A percentile compares a stretch with the other conserved stretches of the same genome.
phyloP scores from a whole-genome alignment of 108 stramenopile genomes.

The Asterionellopsis glacialis region DNA sequence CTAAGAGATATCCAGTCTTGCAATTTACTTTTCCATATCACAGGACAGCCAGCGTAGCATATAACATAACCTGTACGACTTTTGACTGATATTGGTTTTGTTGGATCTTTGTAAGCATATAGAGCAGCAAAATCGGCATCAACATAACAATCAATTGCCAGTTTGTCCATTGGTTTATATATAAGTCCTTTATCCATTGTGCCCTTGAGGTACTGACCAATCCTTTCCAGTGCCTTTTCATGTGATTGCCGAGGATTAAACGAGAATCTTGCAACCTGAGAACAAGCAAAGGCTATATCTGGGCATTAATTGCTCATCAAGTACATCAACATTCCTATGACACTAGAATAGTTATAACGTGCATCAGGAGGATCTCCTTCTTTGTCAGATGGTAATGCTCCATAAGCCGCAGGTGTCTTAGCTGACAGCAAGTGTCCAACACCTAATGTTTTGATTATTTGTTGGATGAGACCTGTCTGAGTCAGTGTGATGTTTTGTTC shows the following conservation, averaged over 20 bases:
- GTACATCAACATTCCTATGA: conserved; percentile 41
- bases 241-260: conserved; percentile 8
- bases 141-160: conserved; percentile 27
- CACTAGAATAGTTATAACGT: no score
- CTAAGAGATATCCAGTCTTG: conserved; percentile 38
- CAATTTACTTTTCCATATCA: conserved; percentile 32
- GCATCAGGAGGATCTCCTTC: conserved; percentile 18
- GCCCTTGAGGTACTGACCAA: no score
- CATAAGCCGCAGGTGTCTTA: not conserved
- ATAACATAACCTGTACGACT: conserved; percentile 36
- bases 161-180: not conserved
- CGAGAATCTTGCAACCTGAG: no score
- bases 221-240: no score
- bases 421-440: not conserved
- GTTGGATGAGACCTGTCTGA: conserved; percentile 30
- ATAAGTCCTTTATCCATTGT: no score
- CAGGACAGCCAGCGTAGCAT: no score
- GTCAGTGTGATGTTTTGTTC: conserved; percentile 19
- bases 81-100: conserved; percentile 23
- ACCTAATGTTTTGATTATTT: conserved; percentile 29
- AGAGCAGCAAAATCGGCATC: conserved; percentile 40
- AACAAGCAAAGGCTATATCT: no score
- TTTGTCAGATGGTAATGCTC: not conserved
- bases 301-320: no score
- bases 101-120: conserved; percentile 12